Evolutionary conservation across 495 filamentous ascomycete species (phyloP).

Genomic region (Pseudoneurospora amorphoporcata): DNA sequence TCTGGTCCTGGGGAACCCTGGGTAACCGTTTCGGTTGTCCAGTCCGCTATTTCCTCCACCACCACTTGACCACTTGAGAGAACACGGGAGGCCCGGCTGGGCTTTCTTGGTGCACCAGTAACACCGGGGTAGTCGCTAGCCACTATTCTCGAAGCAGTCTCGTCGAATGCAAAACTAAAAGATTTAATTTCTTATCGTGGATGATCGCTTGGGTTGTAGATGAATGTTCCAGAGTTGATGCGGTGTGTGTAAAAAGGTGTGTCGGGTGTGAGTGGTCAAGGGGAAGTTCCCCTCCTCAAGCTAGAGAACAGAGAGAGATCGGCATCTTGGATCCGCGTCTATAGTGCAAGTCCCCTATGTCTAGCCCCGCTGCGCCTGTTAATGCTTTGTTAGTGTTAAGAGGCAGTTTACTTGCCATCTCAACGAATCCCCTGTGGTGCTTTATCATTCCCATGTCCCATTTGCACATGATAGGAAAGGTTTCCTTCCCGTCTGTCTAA

Average conservation of each 20-base stretch:
- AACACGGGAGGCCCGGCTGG: not conserved
- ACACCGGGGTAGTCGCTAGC: not conserved
- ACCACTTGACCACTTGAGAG: not conserved
- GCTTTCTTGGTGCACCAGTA: not conserved
- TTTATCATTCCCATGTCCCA: not conserved
- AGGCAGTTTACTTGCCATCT: not conserved
- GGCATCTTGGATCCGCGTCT: not conserved
- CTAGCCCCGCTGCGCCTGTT: not conserved
- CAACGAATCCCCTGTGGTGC: not conserved
- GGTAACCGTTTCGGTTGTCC: not conserved
- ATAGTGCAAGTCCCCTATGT: not conserved
- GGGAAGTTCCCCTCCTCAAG: not conserved
- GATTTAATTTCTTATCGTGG: not conserved
- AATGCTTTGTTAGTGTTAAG: not conserved
- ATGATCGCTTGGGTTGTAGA: not conserved
- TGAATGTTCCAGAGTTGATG: not conserved
- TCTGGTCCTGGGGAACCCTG: not conserved
- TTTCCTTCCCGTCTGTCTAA: not conserved
- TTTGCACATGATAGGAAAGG: not conserved
- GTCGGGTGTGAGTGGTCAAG: not conserved
- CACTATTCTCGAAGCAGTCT: not conserved
- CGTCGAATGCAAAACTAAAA: not conserved
- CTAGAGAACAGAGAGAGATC: not conserved
- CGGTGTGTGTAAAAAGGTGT: not conserved
- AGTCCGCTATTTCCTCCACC: not conserved